These are phyloP conservation scores for Clathrus columnatus DNA, from an alignment of 768 basidiomycete species.

Conservation along the genomic window DNA sequence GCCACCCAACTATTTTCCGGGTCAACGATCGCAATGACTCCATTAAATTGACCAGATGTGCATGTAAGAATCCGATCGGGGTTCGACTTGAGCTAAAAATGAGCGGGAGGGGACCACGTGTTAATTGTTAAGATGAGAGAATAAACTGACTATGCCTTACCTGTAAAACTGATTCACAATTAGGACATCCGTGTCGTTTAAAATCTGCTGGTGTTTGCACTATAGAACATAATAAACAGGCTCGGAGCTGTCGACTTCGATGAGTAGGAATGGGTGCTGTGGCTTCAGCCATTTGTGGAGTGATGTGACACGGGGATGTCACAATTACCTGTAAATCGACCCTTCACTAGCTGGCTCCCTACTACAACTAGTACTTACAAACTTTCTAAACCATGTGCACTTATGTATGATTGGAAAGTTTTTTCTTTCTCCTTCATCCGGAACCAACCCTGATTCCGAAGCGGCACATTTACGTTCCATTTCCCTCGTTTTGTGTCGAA, in stretches of 20 bases:
- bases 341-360: too few relatives aligned
- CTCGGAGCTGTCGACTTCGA: constrained; percentile 69
- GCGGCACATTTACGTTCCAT: too few relatives aligned
- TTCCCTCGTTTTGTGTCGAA: too few relatives aligned
- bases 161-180: constrained; percentile 93
- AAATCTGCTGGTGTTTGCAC: constrained; percentile 82
- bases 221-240: constrained; percentile 90
- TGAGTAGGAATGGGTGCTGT: constrained; percentile 47
- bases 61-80: constrained; percentile 76
- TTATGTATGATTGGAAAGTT: too few relatives aligned
- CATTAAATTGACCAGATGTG: constrained; percentile 90
- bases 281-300: not conserved
- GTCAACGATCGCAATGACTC: constrained; percentile 78
- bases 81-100: constrained; percentile 72
- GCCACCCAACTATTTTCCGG: constrained; percentile 92
- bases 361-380: too few relatives aligned
- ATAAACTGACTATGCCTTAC: constrained; percentile 33
- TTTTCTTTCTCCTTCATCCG: too few relatives aligned
- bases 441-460: too few relatives aligned
- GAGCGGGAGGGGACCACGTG: not conserved
- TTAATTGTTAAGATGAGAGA: not conserved
- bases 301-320: too few relatives aligned
- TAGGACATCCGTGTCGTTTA: constrained; percentile 81
- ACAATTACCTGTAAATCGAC: too few relatives aligned
- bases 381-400: too few relatives aligned